A percentile compares a stretch with the other conserved stretches of the same genome.
phyloP scores from a whole-genome alignment of 164 flowering plant genomes.

The Umbilicus rupestris region DNA sequence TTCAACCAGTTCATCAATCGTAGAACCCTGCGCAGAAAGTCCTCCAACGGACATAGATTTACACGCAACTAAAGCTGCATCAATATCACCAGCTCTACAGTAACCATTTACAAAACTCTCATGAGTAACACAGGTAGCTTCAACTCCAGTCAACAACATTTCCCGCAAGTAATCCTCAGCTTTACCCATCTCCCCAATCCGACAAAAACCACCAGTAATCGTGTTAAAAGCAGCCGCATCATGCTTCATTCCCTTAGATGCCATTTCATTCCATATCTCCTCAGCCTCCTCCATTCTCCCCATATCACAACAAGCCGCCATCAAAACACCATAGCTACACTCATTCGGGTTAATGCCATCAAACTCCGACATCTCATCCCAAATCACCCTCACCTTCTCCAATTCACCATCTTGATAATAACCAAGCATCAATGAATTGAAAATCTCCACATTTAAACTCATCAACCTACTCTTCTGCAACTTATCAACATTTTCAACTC shows the following conservation, averaged over 20 bases:
- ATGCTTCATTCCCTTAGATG: conserved; percentile 25
- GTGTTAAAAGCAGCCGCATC: conserved; percentile 67
- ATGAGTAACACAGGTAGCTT: conserved; percentile 44
- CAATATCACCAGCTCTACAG: conserved; percentile 43
- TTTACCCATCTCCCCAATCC: conserved; percentile 29
- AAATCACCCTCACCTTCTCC: conserved; percentile 40
- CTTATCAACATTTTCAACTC: background rate
- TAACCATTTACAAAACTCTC: conserved; percentile 67
- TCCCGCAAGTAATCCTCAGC: conserved; percentile 55
- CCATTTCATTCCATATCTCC: conserved; percentile 61
- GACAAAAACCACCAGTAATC: conserved; percentile 56
- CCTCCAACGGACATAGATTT: conserved; percentile 47
- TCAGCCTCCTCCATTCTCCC: conserved; percentile 46
- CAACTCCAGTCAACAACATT: conserved; percentile 49
- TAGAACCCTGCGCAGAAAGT: conserved; percentile 39
- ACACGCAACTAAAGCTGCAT: conserved; percentile 45
- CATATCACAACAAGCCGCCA: conserved; percentile 50
- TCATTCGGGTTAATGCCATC: conserved; percentile 31
- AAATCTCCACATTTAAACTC: conserved; percentile 34
- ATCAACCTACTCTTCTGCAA: background rate
- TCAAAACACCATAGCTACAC: conserved; percentile 49
- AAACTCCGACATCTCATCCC: conserved; percentile 40
- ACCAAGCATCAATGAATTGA: conserved; percentile 47
- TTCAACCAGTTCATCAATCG: conserved; percentile 33
- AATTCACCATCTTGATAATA: conserved; percentile 38